Base-by-base conservation (phyloP, 164 flowering plant genomes). In the Vitis rupestris region DNA sequence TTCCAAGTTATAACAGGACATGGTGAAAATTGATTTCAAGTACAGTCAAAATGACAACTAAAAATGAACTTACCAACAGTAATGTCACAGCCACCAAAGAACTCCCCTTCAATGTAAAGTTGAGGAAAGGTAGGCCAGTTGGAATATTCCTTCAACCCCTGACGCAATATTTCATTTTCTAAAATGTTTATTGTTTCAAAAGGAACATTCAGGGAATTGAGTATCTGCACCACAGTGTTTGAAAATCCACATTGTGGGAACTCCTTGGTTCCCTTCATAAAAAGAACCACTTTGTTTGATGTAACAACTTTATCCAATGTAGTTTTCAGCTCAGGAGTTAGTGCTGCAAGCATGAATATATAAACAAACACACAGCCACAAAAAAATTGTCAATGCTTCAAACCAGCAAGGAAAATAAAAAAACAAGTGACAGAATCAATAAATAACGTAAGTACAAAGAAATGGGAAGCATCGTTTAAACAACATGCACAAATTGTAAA, bases 71-170 rank as follows among this genome's bases (percentile, higher is more conserved):
- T 74, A 88, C 97, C 99, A 70, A 94, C 79, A 56, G 97, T 85
- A 59, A 94, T 94, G 82, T 95, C 98, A 75, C 98, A 93, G 52
- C 98, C 97, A 72, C 99, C 99, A 73, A 87, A 91, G 79, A 93
- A 92, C 67, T 92, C 94, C 31, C 99, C 98, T 17, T 91, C 93
- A 60, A 92, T 85, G 67, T 95, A 95, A 31, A 95, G 90, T 63
- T 95, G 99, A 52, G 99, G 99, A 78, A 95, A 95, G 48, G 99
- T 95, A 7, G 98, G 99, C 99, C 99, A 92, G 70, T 61, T 90
- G 29, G 99, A 91, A 64, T 90, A 95, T 68, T 92, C 93, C 83
- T 92, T 95, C 68, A 92, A 74, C 44, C 85, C 97, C 72, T 90
- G 97, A 49, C 99, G 91, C 60, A 95, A 69, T 15, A 84, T n/a